A percentile compares a stretch with the other conserved stretches of the same genome.
These are phyloP conservation scores for Pittosporum tobira DNA, from an alignment of 129 eudicot species.

Conservation along the genomic window DNA sequence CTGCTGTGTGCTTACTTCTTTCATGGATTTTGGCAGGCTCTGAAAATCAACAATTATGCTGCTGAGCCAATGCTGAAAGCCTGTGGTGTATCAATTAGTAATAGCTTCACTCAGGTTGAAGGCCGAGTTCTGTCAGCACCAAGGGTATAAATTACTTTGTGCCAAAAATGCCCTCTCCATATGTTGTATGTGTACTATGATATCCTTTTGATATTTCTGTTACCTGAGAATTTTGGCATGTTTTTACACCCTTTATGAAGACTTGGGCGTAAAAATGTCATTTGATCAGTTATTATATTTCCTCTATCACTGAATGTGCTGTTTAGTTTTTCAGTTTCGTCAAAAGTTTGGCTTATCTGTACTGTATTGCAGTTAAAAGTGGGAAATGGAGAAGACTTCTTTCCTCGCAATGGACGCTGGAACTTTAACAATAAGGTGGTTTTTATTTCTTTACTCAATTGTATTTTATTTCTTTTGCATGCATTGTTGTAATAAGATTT, in stretches of 20 bases:
- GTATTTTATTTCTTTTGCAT: background rate
- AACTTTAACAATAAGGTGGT: slow-evolving; percentile 61
- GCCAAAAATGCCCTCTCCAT: no score
- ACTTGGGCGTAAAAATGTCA: no score
- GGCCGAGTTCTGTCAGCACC: slow-evolving; percentile 82
- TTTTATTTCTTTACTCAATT: background rate
- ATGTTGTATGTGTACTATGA: background rate
- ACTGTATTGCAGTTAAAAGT: slow-evolving; percentile 44
- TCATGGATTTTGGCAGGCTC: slow-evolving; percentile 33
- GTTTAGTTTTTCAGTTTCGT: no score
- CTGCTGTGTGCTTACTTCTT: background rate
- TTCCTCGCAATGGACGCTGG: slow-evolving; percentile 76
- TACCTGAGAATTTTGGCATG: no score
- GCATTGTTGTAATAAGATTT: background rate
- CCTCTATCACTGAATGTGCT: no score
- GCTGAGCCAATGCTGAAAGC: slow-evolving; percentile 68
- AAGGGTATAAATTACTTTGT: slow-evolving; percentile 27
- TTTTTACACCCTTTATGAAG: no score
- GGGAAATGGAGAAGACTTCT: slow-evolving; percentile 66
- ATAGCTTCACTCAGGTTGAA: slow-evolving; percentile 50
- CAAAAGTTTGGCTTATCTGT: background rate
- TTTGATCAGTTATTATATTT: no score
- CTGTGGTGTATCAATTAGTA: slow-evolving; percentile 78
- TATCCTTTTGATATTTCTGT: background rate
- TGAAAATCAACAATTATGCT: slow-evolving; percentile 43